phyloP scores from a whole-genome alignment of 495 filamentous ascomycete species.

The Tuber indicum region DNA sequence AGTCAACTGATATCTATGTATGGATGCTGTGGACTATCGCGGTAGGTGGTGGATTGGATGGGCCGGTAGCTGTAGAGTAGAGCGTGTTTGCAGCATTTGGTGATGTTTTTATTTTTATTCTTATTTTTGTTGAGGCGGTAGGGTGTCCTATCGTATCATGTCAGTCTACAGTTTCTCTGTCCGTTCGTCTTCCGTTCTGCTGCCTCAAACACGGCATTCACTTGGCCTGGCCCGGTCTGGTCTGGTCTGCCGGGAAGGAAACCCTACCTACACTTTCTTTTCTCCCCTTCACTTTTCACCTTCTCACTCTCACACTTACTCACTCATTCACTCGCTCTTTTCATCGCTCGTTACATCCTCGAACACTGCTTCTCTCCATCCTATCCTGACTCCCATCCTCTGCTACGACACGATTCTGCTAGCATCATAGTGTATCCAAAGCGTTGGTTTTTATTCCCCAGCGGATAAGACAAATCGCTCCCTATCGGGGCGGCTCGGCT shows the following conservation, averaged over 20 bases:
- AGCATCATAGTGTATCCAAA: constrained; percentile 20
- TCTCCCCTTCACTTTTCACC: background rate
- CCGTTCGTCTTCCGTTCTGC: background rate
- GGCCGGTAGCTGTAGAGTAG: background rate
- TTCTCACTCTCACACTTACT: background rate
- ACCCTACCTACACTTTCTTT: background rate
- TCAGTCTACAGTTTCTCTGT: background rate
- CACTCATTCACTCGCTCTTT: background rate
- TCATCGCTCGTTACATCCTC: constrained; percentile 4
- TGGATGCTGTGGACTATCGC: background rate
- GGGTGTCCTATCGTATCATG: no score
- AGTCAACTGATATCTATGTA: background rate
- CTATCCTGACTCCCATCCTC: background rate
- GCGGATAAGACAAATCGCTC: constrained; percentile 36
- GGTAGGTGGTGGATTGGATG: background rate
- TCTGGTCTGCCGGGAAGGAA: background rate
- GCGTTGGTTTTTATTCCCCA: constrained; percentile 33
- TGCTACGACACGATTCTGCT: background rate
- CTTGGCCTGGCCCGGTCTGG: background rate
- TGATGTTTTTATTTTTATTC: background rate
- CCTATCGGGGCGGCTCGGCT: constrained; percentile 37
- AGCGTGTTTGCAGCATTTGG: background rate
- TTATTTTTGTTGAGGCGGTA: background rate
- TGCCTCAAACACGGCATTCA: background rate
- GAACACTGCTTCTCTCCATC: background rate